phyloP scores from a whole-genome alignment of 1,139 yeast genomes.

The Sugiyamaella xylanicola region DNA sequence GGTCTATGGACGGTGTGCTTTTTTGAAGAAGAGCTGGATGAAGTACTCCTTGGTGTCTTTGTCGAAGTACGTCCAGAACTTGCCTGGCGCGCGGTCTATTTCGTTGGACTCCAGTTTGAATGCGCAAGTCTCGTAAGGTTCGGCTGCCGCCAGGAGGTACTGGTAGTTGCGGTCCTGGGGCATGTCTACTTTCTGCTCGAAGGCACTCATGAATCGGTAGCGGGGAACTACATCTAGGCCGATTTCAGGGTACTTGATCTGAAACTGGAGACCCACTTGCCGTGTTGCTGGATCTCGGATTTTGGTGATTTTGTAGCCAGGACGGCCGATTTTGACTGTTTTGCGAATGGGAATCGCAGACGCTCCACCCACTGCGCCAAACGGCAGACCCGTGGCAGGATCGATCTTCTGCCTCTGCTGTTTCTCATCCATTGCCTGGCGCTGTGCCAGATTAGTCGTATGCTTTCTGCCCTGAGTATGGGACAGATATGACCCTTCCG shows the following conservation, averaged over 20 bases:
- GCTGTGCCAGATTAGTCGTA: slow-evolving; percentile 62
- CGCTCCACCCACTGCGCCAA: slow-evolving; percentile 40
- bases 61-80: slow-evolving; percentile 74
- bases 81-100: slow-evolving; percentile 52
- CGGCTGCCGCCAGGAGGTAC: slow-evolving; percentile 75
- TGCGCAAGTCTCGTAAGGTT: slow-evolving; percentile 79
- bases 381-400: slow-evolving; percentile 22
- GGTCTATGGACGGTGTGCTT: neutral
- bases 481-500: slow-evolving; percentile 74
- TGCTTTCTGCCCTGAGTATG: slow-evolving; percentile 83
- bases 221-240: slow-evolving; percentile 54
- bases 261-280: slow-evolving; percentile 63
- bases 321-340: slow-evolving; percentile 70
- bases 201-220: slow-evolving; percentile 72
- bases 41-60: slow-evolving; percentile 66
- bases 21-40: slow-evolving; percentile 60
- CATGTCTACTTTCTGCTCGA: slow-evolving; percentile 58
- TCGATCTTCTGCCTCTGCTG: slow-evolving; percentile 26
- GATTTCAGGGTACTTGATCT: slow-evolving; percentile 57
- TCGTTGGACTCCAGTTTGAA: slow-evolving; percentile 65
- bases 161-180: slow-evolving; percentile 53
- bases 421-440: slow-evolving; percentile 46
- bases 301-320: slow-evolving; percentile 67
- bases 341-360: slow-evolving; percentile 42
- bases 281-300: slow-evolving; percentile 60